Evolutionary conservation across 2,329 filamentous ascomycete genomes (phyloP).

Genomic region (Apiospora saccharicola): DNA sequence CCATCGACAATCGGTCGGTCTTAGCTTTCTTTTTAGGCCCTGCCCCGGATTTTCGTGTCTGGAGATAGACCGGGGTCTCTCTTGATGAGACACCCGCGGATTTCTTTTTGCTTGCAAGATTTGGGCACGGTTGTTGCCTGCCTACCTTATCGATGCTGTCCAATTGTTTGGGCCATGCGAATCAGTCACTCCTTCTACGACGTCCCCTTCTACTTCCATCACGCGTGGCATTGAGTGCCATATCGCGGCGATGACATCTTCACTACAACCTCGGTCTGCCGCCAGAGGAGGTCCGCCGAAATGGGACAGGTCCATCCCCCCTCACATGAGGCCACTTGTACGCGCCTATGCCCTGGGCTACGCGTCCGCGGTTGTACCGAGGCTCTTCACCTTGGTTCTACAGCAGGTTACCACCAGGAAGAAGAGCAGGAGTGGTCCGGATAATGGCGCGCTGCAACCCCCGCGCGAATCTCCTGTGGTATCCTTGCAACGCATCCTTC

Average conservation of each 20-base stretch:
- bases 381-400: slow-evolving; percentile 62
- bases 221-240: slow-evolving; percentile 12
- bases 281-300: slow-evolving; percentile 30
- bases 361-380: slow-evolving; percentile 63
- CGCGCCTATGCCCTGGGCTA: slow-evolving; percentile 69
- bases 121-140: neutral
- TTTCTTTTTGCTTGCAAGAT: neutral
- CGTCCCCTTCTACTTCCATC: neutral
- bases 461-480: slow-evolving; percentile 39
- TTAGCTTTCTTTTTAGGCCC: slow-evolving; percentile 16
- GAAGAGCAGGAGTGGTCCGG: slow-evolving; percentile 41
- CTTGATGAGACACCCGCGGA: slow-evolving; percentile 6
- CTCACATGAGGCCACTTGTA: slow-evolving; percentile 61
- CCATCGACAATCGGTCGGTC: slow-evolving; percentile 8
- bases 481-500: slow-evolving; percentile 52
- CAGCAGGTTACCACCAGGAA: slow-evolving; percentile 52
- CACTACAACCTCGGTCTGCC: slow-evolving; percentile 31
- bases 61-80: slow-evolving; percentile 9
- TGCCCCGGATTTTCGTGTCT: slow-evolving; percentile 11
- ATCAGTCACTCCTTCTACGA: neutral
- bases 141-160: neutral
- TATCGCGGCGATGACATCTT: slow-evolving; percentile 38
- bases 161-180: slow-evolving; percentile 11
- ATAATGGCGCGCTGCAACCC: slow-evolving; percentile 34
- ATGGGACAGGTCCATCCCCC: slow-evolving; percentile 51